These are phyloP conservation scores for Rosa multiflora DNA, from an alignment of 306 rosid genomes.

Conservation along the genomic window DNA sequence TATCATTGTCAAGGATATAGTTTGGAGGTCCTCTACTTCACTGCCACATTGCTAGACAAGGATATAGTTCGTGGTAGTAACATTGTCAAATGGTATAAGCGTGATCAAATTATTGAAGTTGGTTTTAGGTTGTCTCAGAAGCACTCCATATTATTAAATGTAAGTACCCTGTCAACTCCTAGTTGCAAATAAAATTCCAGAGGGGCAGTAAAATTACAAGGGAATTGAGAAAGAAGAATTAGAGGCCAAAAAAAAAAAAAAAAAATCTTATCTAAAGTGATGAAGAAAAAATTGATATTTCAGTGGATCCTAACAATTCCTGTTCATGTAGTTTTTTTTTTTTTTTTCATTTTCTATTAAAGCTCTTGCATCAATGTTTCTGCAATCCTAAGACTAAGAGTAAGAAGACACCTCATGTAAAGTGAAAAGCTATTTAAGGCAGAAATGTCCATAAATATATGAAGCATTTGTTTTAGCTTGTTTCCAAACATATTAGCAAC, in stretches of 20 bases:
- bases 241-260: neutral
- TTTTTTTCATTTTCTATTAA: neutral
- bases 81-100: neutral
- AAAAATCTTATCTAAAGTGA: neutral
- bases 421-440: neutral
- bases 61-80: neutral
- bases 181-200: neutral
- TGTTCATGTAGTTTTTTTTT: neutral
- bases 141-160: neutral
- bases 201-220: neutral
- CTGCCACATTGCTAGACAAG: neutral
- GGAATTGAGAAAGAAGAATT: neutral
- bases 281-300: neutral
- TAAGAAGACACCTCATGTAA: neutral
- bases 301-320: neutral
- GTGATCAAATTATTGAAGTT: neutral
- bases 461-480: neutral
- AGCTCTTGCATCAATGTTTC: neutral
- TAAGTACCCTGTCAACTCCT: neutral
- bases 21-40: neutral
- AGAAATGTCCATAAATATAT: neutral
- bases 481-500: neutral
- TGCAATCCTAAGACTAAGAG: neutral
- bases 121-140: neutral
- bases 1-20: constrained; percentile 2